Percentiles rank a stretch among this genome's conserved stretches.
Conservation (phyloP, 805 yeast genomes). For the Zygosaccharomyces rouxii region DNA sequence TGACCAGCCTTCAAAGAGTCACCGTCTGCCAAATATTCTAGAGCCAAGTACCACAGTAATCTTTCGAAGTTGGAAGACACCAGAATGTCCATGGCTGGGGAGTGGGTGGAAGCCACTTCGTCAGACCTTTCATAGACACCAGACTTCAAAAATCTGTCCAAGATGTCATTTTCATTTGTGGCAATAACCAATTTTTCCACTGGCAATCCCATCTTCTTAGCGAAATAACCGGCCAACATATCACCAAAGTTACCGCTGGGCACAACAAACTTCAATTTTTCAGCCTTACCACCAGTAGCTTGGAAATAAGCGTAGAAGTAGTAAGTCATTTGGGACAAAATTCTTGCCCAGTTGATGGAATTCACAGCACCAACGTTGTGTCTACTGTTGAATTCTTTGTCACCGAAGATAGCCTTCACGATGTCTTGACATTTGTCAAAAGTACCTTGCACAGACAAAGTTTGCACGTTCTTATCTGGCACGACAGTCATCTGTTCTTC, state of each 20-base stretch:
- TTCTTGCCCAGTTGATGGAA: constrained; percentile 99
- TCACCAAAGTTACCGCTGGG: constrained; percentile 99
- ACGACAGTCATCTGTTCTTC: constrained; percentile 99
- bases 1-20: constrained; percentile 72
- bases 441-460: constrained; percentile 90
- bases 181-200: constrained; percentile 83
- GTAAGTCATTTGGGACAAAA: constrained; percentile 94
- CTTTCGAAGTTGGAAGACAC: constrained; percentile 96
- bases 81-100: constrained; percentile 98
- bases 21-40: constrained; percentile 49
- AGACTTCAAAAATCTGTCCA: constrained; percentile 84
- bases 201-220: constrained; percentile 93
- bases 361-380: constrained; percentile 97
- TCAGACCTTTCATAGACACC: constrained; percentile 77
- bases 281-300: constrained; percentile 39
- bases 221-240: constrained; percentile 93
- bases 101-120: constrained; percentile 79
- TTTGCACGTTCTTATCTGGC: constrained; percentile 86
- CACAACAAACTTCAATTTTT: constrained; percentile 76
- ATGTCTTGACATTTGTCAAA: constrained; percentile 98
- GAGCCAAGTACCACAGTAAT: constrained; percentile 87
- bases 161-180: constrained; percentile 91
- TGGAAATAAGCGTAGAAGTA: constrained; percentile 91
- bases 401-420: constrained; percentile 90
- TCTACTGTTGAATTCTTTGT: constrained; percentile 75